Percentiles rank a stretch among this genome's conserved stretches.
phyloP scores from a whole-genome alignment of 2,329 filamentous ascomycete species.

The Cadophora gregata region DNA sequence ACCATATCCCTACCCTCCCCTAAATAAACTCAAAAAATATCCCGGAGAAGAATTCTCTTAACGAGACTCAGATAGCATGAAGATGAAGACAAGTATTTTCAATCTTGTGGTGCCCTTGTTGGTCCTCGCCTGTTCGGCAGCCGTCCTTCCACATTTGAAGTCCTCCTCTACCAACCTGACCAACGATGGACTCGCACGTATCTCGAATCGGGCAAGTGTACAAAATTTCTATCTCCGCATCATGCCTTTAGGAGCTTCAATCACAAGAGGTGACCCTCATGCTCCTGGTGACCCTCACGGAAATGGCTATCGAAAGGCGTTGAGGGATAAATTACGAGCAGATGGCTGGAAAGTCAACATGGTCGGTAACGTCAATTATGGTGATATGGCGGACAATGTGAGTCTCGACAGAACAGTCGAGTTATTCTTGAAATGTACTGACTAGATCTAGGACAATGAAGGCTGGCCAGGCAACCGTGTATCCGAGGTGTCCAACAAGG shows the following conservation, averaged over 20 bases:
- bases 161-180: neutral
- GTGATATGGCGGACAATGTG: slow-evolving; percentile 12
- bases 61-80: neutral
- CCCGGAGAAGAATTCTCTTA: neutral
- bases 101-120: neutral
- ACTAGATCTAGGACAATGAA: slow-evolving; percentile 29
- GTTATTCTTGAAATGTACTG: neutral
- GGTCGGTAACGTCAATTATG: slow-evolving; percentile 44
- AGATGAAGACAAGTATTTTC: neutral
- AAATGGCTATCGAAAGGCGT: slow-evolving; percentile 37
- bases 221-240: slow-evolving; percentile 45
- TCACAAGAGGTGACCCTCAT: slow-evolving; percentile 29
- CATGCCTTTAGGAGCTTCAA: slow-evolving; percentile 53
- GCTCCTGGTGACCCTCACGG: neutral
- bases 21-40: neutral
- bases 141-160: neutral
- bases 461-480: slow-evolving; percentile 25
- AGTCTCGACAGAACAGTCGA: neutral
- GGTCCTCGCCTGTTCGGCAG: neutral
- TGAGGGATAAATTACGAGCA: slow-evolving; percentile 38
- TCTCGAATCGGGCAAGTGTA: neutral
- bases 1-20: neutral
- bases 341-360: slow-evolving; percentile 46
- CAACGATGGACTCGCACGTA: neutral
- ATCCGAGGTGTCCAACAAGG: neutral